These are phyloP conservation scores for Annona cherimola DNA, from an alignment of 164 flowering plant species.

Conservation along the genomic window DNA sequence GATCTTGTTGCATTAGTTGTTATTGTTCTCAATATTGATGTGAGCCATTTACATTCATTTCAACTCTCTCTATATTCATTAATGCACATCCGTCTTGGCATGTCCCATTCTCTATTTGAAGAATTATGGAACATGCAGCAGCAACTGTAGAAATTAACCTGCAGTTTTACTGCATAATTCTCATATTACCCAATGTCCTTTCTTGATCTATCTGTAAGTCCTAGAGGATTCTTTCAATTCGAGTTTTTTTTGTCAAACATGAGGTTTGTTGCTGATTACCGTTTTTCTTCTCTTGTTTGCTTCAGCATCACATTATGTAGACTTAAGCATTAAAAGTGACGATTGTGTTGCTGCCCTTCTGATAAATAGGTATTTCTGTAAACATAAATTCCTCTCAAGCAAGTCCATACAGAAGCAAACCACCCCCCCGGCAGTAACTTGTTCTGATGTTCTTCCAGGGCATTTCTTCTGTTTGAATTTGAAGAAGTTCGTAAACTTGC, in stretches of 20 bases:
- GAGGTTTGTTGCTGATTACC: background rate
- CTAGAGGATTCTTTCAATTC: background rate
- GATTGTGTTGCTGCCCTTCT: slow-evolving; percentile 45
- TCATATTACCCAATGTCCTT: background rate
- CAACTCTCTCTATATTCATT: too few relatives aligned
- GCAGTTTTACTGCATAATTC: background rate
- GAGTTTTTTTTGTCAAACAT: background rate
- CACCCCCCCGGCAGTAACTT: background rate
- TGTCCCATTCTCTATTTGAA: background rate
- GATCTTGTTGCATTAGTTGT: background rate
- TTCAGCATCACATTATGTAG: slow-evolving; percentile 26
- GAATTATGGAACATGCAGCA: background rate
- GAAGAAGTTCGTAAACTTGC: slow-evolving; percentile 89
- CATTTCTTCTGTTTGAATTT: slow-evolving; percentile 52
- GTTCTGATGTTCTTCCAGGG: slow-evolving; percentile 31
- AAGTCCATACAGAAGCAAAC: slow-evolving; percentile 4
- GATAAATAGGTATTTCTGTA: slow-evolving; percentile 46
- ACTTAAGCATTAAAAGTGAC: slow-evolving; percentile 9
- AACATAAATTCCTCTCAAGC: slow-evolving; percentile 4
- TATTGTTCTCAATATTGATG: background rate
- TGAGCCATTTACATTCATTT: background rate
- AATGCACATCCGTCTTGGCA: background rate
- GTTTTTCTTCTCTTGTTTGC: slow-evolving; percentile 1
- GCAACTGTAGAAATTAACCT: background rate
- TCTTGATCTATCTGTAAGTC: background rate